phyloP scores from a whole-genome alignment of 371 early-diverging fungal species.

The Umbelopsis sp. region DNA sequence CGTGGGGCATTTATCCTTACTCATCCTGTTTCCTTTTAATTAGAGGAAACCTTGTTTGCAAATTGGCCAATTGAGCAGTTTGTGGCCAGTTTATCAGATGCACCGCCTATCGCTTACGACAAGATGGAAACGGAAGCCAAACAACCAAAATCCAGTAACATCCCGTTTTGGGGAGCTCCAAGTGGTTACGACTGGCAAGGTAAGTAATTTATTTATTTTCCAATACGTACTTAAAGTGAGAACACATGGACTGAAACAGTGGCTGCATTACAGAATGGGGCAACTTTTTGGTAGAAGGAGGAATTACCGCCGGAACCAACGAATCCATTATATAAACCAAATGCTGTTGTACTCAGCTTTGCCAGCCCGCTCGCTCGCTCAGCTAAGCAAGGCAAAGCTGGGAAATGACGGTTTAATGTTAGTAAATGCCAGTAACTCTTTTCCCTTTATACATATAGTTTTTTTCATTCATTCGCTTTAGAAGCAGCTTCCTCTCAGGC shows the following conservation, averaged over 20 bases:
- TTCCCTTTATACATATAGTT: no score
- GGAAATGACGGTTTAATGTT: no score
- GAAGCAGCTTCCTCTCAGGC: no score
- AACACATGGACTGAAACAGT: no score
- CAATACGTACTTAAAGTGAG: no score
- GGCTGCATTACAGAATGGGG: slow-evolving; percentile 2
- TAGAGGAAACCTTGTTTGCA: slow-evolving; percentile 8
- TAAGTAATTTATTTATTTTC: not conserved
- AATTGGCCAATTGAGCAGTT: slow-evolving; percentile 13
- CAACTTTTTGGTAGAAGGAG: slow-evolving; percentile 10
- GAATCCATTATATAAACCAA: not conserved
- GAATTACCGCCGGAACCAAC: not conserved
- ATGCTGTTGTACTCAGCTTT: no score
- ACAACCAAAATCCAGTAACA: not conserved
- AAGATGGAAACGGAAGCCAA: not conserved
- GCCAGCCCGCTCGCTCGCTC: no score
- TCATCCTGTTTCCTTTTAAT: not conserved
- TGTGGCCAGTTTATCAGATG: slow-evolving; percentile 7
- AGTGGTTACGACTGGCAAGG: slow-evolving; percentile 16
- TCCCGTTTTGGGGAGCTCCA: slow-evolving; percentile 10
- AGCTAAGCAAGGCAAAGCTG: no score
- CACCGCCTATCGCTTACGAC: not conserved
- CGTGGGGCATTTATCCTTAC: not conserved
- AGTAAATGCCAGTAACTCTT: no score
- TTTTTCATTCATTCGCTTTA: no score